Evolutionary conservation across 306 rosid genomes (phyloP).

Genomic region (Gastrolobium bilobum): DNA sequence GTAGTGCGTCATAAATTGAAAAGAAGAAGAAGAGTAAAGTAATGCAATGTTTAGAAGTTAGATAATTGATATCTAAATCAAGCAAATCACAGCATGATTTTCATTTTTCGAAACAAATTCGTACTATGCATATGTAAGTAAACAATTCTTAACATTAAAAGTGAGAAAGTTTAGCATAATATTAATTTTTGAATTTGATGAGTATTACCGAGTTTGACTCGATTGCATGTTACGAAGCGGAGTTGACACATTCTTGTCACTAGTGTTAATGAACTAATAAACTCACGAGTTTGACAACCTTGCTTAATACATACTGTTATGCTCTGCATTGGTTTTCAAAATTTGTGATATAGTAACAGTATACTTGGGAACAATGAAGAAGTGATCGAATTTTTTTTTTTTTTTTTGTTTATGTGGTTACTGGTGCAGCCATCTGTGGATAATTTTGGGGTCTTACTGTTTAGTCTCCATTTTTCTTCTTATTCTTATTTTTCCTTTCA

Average conservation of each 20-base stretch:
- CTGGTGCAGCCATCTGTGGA: neutral
- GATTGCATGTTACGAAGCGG: neutral
- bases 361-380: neutral
- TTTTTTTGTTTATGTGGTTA: neutral
- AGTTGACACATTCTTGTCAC: neutral
- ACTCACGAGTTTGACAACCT: neutral
- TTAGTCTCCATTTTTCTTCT: neutral
- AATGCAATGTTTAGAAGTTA: neutral
- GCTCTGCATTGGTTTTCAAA: neutral
- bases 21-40: neutral
- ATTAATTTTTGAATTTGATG: neutral
- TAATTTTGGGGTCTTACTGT: neutral
- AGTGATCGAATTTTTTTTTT: too few species aligned
- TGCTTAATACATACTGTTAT: neutral
- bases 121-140: neutral
- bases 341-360: neutral
- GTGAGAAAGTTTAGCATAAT: constrained; percentile 3
- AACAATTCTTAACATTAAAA: neutral
- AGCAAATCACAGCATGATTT: neutral
- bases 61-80: neutral
- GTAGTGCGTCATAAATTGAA: neutral
- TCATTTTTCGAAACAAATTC: neutral
- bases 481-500: neutral
- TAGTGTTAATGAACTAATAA: neutral
- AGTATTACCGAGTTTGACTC: neutral